Base-by-base conservation (phyloP, 2,329 filamentous ascomycete genomes). In the Coniella vitis region DNA sequence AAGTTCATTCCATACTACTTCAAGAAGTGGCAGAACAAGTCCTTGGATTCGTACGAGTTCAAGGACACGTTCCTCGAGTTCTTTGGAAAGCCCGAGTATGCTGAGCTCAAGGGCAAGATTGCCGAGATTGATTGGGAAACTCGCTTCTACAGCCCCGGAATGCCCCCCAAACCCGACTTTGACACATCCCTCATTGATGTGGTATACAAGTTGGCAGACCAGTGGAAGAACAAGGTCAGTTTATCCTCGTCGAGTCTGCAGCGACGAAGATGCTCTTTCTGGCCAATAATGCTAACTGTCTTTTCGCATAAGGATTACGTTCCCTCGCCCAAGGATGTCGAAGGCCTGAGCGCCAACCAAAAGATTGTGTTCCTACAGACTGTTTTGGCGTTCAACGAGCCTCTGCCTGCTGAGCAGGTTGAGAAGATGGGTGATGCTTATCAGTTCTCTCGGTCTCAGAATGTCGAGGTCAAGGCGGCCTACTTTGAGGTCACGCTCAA, bases 1-100 rank as follows among this genome's bases (percentile, higher is more conserved):
- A 86, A 83, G 58, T 98, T 97, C 68, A 96, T 97, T 61, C 90
- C 90, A 14, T 83, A 95, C 66, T 96, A 97, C 71, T 97, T 97
- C 65, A 82, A 77, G 25, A 87, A 79, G 35, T 97, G 86, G 79
- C 83, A 86, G 49, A 79, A 80, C 61, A 91, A 90, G 66, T 95
- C 89, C 2, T 76, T 98, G 7, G 90, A 96, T 67, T 94, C 88
- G 2, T 95, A 87, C 59, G 88, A 97, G 61, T 98, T 98, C 78
- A 95, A 91, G 65, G 74, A 84, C 43, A 94, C 88, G 1, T 83
- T 96, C 45, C 65, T 95, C 32, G 79, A 86, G 55, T 97, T 95
- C 74, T 97, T 96, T 66, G 72, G 77, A 51, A 69, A 69, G 2
- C 69, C 78, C 2, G 76, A 75, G 21, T 87, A 95, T 60, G 69